A percentile compares a stretch with the other conserved stretches of the same genome.
phyloP scores from a whole-genome alignment of 129 eudicot species.

The Cynara cardunculus region DNA sequence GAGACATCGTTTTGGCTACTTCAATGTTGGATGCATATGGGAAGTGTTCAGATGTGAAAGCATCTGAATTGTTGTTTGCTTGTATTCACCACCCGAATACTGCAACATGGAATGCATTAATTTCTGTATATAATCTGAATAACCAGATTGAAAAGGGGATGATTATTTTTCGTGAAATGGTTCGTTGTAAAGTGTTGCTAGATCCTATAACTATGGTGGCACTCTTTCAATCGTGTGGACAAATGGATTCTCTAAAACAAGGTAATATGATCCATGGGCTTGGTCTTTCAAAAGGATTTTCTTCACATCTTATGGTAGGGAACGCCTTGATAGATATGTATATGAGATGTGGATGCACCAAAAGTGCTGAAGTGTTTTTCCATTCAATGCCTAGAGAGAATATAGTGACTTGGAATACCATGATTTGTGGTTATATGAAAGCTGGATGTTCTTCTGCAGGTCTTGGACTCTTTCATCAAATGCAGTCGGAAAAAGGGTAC shows the following conservation, averaged over 20 bases:
- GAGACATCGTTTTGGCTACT: slow-evolving; percentile 36
- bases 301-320: slow-evolving; percentile 37
- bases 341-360: slow-evolving; percentile 31
- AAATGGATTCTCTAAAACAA: slow-evolving; percentile 21
- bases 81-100: slow-evolving; percentile 20
- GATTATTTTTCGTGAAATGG: slow-evolving; percentile 31
- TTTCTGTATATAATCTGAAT: slow-evolving; percentile 27
- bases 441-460: slow-evolving; percentile 17
- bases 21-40: slow-evolving; percentile 48
- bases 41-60: slow-evolving; percentile 37
- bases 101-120: slow-evolving; percentile 43
- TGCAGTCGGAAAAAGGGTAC: slow-evolving; percentile 24
- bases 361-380: slow-evolving; percentile 30
- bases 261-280: slow-evolving; percentile 35
- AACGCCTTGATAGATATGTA: slow-evolving; percentile 43
- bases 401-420: slow-evolving; percentile 51
- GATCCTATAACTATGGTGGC: slow-evolving; percentile 34
- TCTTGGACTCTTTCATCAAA: slow-evolving; percentile 30
- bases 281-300: slow-evolving; percentile 36
- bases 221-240: slow-evolving; percentile 34
- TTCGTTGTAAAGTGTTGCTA: slow-evolving; percentile 11
- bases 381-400: slow-evolving; percentile 23
- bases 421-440: slow-evolving; percentile 32
- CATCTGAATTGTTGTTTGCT: slow-evolving; percentile 32
- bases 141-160: slow-evolving; percentile 22